These are phyloP conservation scores for Herpotrichia juniperi DNA, from an alignment of 2,329 filamentous ascomycete species.

Conservation along the genomic window DNA sequence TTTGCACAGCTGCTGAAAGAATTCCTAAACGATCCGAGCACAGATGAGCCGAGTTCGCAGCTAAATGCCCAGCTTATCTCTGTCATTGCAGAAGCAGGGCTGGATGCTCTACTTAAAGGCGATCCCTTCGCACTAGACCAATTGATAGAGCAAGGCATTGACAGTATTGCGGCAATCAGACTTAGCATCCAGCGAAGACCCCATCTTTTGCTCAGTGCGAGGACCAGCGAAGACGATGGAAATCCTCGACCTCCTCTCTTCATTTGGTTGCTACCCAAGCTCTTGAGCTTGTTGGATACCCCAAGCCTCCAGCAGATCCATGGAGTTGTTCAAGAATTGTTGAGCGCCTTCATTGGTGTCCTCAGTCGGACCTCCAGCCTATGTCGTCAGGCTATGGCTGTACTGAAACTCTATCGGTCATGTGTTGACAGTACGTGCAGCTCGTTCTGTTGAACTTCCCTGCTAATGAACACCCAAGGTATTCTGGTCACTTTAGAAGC, in stretches of 20 bases:
- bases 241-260: slow-evolving; percentile 53
- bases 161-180: slow-evolving; percentile 79
- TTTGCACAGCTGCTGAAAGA: slow-evolving; percentile 77
- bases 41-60: slow-evolving; percentile 68
- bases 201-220: slow-evolving; percentile 60
- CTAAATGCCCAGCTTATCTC: slow-evolving; percentile 87
- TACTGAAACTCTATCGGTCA: slow-evolving; percentile 47
- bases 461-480: slow-evolving; percentile 42
- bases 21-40: slow-evolving; percentile 56
- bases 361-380: slow-evolving; percentile 41
- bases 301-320: slow-evolving; percentile 50
- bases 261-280: slow-evolving; percentile 60
- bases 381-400: slow-evolving; percentile 40
- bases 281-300: slow-evolving; percentile 55
- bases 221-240: slow-evolving; percentile 39
- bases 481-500: slow-evolving; percentile 51
- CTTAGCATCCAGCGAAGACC: slow-evolving; percentile 78
- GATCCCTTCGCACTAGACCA: slow-evolving; percentile 70
- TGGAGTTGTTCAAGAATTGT: slow-evolving; percentile 41
- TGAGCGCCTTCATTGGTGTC: slow-evolving; percentile 45
- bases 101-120: slow-evolving; percentile 72
- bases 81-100: slow-evolving; percentile 78
- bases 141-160: slow-evolving; percentile 65
- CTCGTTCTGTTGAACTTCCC: neutral
- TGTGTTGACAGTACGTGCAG: slow-evolving; percentile 47